Evolutionary conservation across 352 stramenopile genomes (phyloP).

Genomic region (Phytophthora cactorum): DNA sequence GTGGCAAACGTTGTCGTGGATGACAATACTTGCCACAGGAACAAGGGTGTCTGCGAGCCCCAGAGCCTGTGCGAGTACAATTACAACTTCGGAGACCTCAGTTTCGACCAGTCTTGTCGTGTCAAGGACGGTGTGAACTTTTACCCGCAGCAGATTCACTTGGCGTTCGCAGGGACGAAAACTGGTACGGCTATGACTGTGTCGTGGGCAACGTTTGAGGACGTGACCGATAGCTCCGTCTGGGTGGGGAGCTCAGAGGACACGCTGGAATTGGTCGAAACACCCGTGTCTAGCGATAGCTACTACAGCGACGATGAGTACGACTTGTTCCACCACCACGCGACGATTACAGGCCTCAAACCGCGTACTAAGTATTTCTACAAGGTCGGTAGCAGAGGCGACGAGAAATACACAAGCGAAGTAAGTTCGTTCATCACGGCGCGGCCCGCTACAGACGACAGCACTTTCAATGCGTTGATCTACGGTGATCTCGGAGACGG

Average conservation of each 20-base stretch:
- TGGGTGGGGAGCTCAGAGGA: slow-evolving; percentile 49
- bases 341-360: neutral
- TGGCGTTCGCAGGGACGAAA: slow-evolving; percentile 56
- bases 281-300: slow-evolving; percentile 31
- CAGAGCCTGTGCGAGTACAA: slow-evolving; percentile 43
- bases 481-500: neutral
- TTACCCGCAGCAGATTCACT: slow-evolving; percentile 62
- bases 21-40: slow-evolving; percentile 39
- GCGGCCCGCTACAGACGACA: neutral
- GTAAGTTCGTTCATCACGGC: neutral
- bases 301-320: slow-evolving; percentile 44
- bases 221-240: slow-evolving; percentile 45
- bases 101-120: slow-evolving; percentile 50
- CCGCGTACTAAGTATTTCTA: neutral
- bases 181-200: slow-evolving; percentile 59
- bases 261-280: slow-evolving; percentile 25
- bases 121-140: slow-evolving; percentile 48
- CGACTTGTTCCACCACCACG: neutral
- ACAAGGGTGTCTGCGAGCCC: slow-evolving; percentile 32
- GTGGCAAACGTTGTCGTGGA: slow-evolving; percentile 34
- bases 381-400: neutral
- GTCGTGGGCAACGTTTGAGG: slow-evolving; percentile 63
- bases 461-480: neutral
- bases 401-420: neutral
- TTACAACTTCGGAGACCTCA: slow-evolving; percentile 51